These are phyloP conservation scores for Kodamaea ohmeri DNA, from an alignment of 1,139 yeast genomes.

Conservation along the genomic window DNA sequence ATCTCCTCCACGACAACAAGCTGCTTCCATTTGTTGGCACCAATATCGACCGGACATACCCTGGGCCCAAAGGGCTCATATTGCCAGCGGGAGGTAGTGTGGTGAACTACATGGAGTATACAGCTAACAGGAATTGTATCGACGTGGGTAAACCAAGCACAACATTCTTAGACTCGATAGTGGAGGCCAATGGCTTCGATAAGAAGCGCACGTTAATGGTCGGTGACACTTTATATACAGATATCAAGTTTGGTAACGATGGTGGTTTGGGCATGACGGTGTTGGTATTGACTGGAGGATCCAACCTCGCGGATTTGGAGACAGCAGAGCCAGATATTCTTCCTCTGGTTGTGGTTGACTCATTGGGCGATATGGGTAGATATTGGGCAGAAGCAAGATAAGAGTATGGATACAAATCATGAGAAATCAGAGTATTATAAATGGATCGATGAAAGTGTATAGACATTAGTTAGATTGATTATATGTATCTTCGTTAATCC, in stretches of 20 bases:
- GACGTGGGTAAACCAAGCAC: conserved; percentile 42
- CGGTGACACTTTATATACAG: conserved; percentile 46
- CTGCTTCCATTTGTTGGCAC: conserved; percentile 39
- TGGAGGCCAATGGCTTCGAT: conserved; percentile 28
- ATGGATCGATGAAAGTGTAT: neutral
- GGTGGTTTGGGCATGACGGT: conserved; percentile 34
- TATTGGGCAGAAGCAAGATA: too few species aligned
- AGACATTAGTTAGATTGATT: too few species aligned
- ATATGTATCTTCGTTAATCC: too few species aligned
- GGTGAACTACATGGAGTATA: conserved; percentile 39
- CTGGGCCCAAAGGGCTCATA: conserved; percentile 38
- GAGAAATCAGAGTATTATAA: neutral
- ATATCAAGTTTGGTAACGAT: conserved; percentile 44
- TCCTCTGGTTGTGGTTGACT: conserved; percentile 33
- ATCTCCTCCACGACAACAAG: conserved; percentile 33
- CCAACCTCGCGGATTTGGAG: conserved; percentile 26
- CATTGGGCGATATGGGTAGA: conserved; percentile 25
- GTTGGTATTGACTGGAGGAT: conserved; percentile 40
- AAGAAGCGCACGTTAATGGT: conserved; percentile 34
- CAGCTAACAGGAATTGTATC: conserved; percentile 32
- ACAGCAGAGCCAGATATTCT: conserved; percentile 21
- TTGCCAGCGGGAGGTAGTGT: conserved; percentile 46
- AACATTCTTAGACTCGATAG: conserved; percentile 30
- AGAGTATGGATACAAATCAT: too few species aligned
- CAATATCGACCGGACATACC: conserved; percentile 41